A percentile compares a stretch with the other conserved stretches of the same genome.
These are phyloP conservation scores for Rosa persica DNA, from an alignment of 306 rosid genomes.

Conservation along the genomic window DNA sequence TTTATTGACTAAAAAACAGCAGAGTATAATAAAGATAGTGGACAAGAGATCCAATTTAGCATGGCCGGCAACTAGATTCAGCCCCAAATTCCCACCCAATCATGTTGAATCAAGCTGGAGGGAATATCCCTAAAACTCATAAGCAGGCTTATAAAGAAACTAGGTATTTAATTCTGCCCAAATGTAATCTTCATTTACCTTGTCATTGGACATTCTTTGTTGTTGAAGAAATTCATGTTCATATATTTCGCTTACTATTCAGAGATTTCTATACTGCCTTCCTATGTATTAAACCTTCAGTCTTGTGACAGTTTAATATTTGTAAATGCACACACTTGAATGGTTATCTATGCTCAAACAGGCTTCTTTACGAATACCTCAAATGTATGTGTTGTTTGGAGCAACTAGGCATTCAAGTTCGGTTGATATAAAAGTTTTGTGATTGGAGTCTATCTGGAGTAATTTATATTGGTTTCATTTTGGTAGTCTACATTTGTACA, in stretches of 20 bases:
- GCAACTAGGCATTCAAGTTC: neutral
- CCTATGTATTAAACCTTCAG: neutral
- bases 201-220: neutral
- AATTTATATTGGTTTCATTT: neutral
- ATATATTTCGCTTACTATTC: neutral
- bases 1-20: too few relatives aligned
- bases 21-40: too few relatives aligned
- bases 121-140: neutral
- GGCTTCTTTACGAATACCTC: neutral
- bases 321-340: neutral
- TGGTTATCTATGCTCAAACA: neutral
- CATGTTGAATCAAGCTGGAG: neutral
- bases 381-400: neutral
- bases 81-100: neutral
- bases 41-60: too few relatives aligned
- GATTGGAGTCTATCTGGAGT: neutral
- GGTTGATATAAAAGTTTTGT: neutral
- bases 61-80: neutral
- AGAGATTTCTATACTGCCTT: neutral
- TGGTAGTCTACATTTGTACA: conserved; percentile 2
- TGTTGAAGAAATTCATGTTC: neutral
- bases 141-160: neutral
- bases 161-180: neutral
- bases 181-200: neutral
- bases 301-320: neutral